These are phyloP conservation scores for Trichoderma brevicompactum DNA, from an alignment of 2,329 filamentous ascomycete species.

Conservation along the genomic window DNA sequence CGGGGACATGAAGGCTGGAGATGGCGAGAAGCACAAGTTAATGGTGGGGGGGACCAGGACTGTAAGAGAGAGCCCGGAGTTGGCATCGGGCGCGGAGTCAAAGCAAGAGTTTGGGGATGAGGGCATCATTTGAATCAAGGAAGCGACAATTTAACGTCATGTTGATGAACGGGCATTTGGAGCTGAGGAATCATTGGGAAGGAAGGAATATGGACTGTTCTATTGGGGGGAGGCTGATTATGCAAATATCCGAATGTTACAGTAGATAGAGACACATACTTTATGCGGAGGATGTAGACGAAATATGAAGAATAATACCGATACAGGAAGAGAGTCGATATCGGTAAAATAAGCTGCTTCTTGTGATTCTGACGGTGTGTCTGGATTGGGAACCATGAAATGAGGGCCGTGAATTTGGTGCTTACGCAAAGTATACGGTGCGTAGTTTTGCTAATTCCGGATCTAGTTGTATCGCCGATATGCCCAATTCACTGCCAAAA, in stretches of 20 bases:
- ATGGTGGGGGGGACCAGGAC: background rate
- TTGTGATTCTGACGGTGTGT: too few relatives aligned
- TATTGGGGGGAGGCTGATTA: slow-evolving; percentile 3
- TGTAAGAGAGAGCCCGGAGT: slow-evolving; percentile 6
- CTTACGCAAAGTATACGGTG: too few relatives aligned
- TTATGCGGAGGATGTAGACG: slow-evolving; percentile 16
- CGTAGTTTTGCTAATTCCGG: too few relatives aligned
- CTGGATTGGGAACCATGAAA: too few relatives aligned
- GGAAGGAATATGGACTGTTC: slow-evolving; percentile 12
- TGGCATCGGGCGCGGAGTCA: slow-evolving; percentile 27
- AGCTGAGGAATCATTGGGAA: slow-evolving; percentile 13
- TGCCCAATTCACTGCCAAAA: too few relatives aligned
- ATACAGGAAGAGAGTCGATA: background rate
- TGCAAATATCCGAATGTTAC: slow-evolving; percentile 27
- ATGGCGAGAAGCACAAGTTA: background rate
- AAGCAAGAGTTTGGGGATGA: background rate
- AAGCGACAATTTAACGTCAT: slow-evolving; percentile 21
- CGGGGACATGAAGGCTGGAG: background rate
- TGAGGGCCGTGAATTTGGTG: too few relatives aligned
- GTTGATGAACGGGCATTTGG: slow-evolving; percentile 20
- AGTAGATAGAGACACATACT: slow-evolving; percentile 27
- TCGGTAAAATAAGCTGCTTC: background rate
- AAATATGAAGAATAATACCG: slow-evolving; percentile 15
- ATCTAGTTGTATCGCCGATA: too few relatives aligned
- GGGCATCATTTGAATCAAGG: slow-evolving; percentile 6